A percentile compares a stretch with the other conserved stretches of the same genome.
Conservation (phyloP, 2,329 filamentous ascomycete genomes). For the Microdochium nivale region DNA sequence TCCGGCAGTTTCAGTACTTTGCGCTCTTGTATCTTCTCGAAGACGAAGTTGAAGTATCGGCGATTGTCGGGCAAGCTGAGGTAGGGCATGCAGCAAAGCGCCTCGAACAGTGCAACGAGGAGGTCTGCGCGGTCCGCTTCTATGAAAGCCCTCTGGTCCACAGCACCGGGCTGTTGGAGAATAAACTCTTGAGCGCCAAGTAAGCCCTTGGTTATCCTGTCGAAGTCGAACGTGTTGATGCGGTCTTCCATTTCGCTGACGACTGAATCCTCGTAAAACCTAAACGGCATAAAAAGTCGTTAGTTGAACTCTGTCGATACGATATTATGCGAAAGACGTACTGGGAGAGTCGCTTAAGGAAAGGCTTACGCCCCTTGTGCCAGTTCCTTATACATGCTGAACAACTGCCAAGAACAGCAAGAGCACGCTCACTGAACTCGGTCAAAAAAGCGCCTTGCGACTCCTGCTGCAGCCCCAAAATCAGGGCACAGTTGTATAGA, state of each 20-base stretch:
- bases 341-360: constrained; percentile 55
- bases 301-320: constrained; percentile 3
- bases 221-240: constrained; percentile 51
- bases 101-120: constrained; percentile 78
- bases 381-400: constrained; percentile 66
- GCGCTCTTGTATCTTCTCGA: constrained; percentile 69
- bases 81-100: constrained; percentile 75
- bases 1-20: constrained; percentile 70
- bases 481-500: constrained; percentile 59
- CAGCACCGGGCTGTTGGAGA: constrained; percentile 25
- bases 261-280: constrained; percentile 36
- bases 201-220: constrained; percentile 52
- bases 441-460: constrained; percentile 50
- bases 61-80: constrained; percentile 47
- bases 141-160: constrained; percentile 30
- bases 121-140: constrained; percentile 43
- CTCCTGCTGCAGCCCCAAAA: constrained; percentile 58
- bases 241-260: constrained; percentile 44
- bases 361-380: constrained; percentile 58
- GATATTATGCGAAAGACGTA: constrained; percentile 22
- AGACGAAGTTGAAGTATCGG: constrained; percentile 69
- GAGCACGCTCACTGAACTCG: constrained; percentile 49
- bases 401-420: constrained; percentile 52
- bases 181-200: constrained; percentile 46
- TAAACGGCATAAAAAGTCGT: constrained; percentile 8